Evolutionary conservation across 176 grass and related monocot species (phyloP).

Genomic region (Triticum monococcum): DNA sequence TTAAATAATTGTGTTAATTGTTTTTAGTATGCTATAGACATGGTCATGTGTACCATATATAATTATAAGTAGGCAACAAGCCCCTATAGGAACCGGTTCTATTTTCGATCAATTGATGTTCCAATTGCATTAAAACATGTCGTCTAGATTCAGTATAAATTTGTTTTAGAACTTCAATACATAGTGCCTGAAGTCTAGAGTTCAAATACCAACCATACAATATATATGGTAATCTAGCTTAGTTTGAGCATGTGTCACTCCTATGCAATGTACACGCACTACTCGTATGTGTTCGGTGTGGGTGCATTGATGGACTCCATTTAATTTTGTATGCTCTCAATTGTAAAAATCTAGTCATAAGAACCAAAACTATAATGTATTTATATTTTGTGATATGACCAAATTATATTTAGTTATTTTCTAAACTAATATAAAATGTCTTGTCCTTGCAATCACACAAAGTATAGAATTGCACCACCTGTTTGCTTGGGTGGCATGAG

Average conservation of each 20-base stretch:
- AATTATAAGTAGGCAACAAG: background rate
- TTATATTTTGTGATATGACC: background rate
- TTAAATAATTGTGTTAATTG: background rate
- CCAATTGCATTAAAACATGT: background rate
- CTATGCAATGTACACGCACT: too few species aligned
- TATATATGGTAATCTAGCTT: background rate
- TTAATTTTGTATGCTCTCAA: background rate
- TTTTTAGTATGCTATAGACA: background rate
- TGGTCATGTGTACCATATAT: background rate
- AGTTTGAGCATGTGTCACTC: too few species aligned
- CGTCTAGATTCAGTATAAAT: background rate
- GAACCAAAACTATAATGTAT: too few species aligned
- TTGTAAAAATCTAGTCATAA: too few species aligned
- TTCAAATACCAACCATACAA: background rate
- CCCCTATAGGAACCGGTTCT: background rate
- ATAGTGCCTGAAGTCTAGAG: background rate
- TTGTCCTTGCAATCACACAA: too few species aligned
- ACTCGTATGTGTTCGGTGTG: too few species aligned
- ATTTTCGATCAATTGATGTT: background rate
- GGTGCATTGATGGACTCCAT: too few species aligned
- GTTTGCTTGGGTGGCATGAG: too few species aligned
- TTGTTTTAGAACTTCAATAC: background rate
- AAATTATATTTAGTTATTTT: background rate
- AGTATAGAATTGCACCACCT: too few species aligned
- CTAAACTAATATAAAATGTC: too few species aligned